phyloP scores from a whole-genome alignment of 768 basidiomycete genomes.

The Cystofilobasidium capitatum region DNA sequence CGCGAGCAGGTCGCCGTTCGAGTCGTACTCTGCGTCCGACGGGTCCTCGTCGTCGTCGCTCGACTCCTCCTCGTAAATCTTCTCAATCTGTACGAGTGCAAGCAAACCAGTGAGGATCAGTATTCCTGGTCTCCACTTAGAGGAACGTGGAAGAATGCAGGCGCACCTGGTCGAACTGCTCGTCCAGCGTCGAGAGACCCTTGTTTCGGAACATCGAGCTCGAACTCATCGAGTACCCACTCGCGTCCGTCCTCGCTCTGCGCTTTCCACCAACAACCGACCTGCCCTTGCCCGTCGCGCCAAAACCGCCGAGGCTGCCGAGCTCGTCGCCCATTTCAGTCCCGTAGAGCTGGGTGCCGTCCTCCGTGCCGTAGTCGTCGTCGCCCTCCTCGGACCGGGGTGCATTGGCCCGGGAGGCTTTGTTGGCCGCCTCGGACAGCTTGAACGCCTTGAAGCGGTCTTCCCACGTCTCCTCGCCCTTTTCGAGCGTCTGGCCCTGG shows the following conservation, averaged over 20 bases:
- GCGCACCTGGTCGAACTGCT: conserved; percentile 82
- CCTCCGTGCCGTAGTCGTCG: conserved; percentile 40
- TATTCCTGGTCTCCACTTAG: no score
- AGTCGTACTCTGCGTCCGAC: conserved; percentile 33
- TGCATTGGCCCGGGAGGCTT: conserved; percentile 36
- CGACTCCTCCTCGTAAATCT: conserved; percentile 55
- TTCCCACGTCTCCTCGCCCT: conserved; percentile 54
- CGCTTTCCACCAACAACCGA: conserved; percentile 61
- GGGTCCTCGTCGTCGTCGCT: conserved; percentile 45
- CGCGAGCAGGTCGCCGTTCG: conserved; percentile 41
- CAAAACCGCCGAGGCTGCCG: conserved; percentile 3
- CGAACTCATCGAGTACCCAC: conserved; percentile 94
- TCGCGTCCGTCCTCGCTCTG: conserved; percentile 60
- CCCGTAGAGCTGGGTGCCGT: conserved; percentile 1
- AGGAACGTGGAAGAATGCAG: background rate
- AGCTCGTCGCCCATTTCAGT: background rate
- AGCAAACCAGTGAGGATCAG: background rate
- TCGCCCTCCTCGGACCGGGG: conserved; percentile 32
- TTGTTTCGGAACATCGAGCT: conserved; percentile 91
- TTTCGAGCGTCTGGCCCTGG: conserved; percentile 31
- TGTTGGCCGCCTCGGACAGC: conserved; percentile 35
- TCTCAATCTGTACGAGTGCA: conserved; percentile 51
- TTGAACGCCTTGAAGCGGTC: conserved; percentile 74
- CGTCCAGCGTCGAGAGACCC: conserved; percentile 76
- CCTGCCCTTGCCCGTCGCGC: background rate